Base-by-base conservation (phyloP, 495 filamentous ascomycete species). In the Penicillium flavigenum region DNA sequence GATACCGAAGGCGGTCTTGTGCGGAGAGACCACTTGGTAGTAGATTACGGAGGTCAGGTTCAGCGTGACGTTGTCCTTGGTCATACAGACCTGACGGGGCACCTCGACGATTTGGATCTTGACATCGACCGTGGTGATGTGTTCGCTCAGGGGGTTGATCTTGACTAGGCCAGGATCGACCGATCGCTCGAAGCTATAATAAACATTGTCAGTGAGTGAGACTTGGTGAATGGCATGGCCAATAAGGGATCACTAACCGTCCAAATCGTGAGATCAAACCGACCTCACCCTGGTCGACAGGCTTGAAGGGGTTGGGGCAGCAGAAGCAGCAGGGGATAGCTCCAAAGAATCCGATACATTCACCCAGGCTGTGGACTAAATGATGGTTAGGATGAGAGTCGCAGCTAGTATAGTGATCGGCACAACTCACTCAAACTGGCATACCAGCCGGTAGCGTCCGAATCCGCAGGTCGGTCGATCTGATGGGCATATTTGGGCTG, bases 81-180 rank as follows among this genome's bases (percentile, higher is more conserved):
- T 99, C 92, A 99, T 99, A 82, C 93, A 98, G 64, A 92, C 84
- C 76, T 99, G 94, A 70, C 90, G 83, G 7, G 94, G 94, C 6
- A 98, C 94, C 80, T 99, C 91, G 71, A 92, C 92, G 63, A 97
- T 96, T 76, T 99, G 94, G 64, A 98, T 97, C 84, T 97, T 98
- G 72, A 99, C 94, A 71, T 99, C 94, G 61, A 99, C 89, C 60
- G 93, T 88, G 61, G 88, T 88, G 24, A 99, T 81, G 45, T 79
- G 83, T 78, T 99, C 94, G 62, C 86, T 91, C 47, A 98, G 84
- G n/a, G 92, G 92, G 78, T 99, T 99, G 77, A 99, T 85, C 80
- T 96, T 96, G 69, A 97, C 92, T 29, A 99, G 85, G 72, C 94
- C 94, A 24, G 94, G 94, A 74, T 99, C 94, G 54, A 99, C 94